phyloP scores from a whole-genome alignment of 495 filamentous ascomycete species.

The Aspergillus baeticus region DNA sequence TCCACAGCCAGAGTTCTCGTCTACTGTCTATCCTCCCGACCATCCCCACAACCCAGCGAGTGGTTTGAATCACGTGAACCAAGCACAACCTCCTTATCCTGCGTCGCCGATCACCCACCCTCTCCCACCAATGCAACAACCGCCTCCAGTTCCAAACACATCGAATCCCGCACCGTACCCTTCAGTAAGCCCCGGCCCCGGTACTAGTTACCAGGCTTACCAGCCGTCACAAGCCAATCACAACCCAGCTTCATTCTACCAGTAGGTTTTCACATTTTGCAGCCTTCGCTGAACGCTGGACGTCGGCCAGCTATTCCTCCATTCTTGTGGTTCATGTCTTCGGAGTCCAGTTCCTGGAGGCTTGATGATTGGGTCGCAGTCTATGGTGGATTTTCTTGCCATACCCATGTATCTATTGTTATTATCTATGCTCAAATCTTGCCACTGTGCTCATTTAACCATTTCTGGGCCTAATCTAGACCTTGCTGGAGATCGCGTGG shows the following conservation, averaged over 20 bases:
- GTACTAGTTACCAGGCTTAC: slow-evolving; percentile 55
- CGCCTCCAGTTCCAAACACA: slow-evolving; percentile 41
- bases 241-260: slow-evolving; percentile 46
- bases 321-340: background rate
- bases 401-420: slow-evolving; percentile 15
- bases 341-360: background rate
- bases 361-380: slow-evolving; percentile 3
- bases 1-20: slow-evolving; percentile 50
- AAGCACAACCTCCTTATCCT: slow-evolving; percentile 44
- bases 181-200: slow-evolving; percentile 30
- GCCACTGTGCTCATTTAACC: too few species aligned
- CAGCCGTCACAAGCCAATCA: slow-evolving; percentile 40
- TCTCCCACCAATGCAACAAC: slow-evolving; percentile 48
- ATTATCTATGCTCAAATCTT: slow-evolving; percentile 2
- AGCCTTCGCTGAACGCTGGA: background rate
- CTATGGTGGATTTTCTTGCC: slow-evolving; percentile 7
- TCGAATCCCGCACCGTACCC: slow-evolving; percentile 47
- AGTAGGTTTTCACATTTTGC: slow-evolving; percentile 21
- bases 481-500: too few species aligned
- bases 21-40: slow-evolving; percentile 59
- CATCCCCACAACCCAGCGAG: slow-evolving; percentile 39
- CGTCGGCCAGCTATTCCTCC: background rate
- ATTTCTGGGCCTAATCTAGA: too few species aligned
- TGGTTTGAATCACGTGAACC: slow-evolving; percentile 36
- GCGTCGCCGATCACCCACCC: slow-evolving; percentile 41